phyloP scores from a whole-genome alignment of 1,139 yeast genomes.

The Scheffersomyces titani region DNA sequence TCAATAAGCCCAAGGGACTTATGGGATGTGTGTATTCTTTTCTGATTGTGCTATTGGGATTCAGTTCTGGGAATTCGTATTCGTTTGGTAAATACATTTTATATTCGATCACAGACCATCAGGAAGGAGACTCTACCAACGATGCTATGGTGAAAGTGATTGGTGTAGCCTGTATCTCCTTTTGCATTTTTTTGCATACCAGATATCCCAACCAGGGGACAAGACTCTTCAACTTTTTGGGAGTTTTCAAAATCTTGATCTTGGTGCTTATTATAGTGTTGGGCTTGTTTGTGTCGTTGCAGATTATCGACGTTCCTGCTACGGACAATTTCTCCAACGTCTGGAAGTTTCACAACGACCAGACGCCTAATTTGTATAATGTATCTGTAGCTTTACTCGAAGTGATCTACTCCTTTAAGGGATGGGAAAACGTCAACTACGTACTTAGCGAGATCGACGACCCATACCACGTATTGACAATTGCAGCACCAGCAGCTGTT shows the following conservation, averaged over 20 bases:
- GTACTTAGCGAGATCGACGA: slow-evolving; percentile 46
- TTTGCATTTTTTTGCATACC: slow-evolving; percentile 42
- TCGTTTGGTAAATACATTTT: slow-evolving; percentile 53
- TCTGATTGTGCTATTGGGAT: slow-evolving; percentile 49
- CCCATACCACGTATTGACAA: slow-evolving; percentile 66
- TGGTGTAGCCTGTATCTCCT: slow-evolving; percentile 46
- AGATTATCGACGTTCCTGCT: slow-evolving; percentile 25
- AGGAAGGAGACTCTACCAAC: slow-evolving; percentile 11
- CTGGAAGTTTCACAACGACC: slow-evolving; percentile 24
- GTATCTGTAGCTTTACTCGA: slow-evolving; percentile 44
- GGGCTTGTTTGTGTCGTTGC: slow-evolving; percentile 33
- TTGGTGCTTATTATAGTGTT: slow-evolving; percentile 39
- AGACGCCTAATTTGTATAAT: slow-evolving; percentile 28
- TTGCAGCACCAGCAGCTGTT: slow-evolving; percentile 75
- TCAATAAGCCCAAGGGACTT: slow-evolving; percentile 34
- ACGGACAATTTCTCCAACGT: slow-evolving; percentile 28
- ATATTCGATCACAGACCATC: slow-evolving; percentile 32
- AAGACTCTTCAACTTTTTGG: slow-evolving; percentile 43
- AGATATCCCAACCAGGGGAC: slow-evolving; percentile 44
- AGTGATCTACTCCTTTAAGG: slow-evolving; percentile 42
- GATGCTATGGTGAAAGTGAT: slow-evolving; percentile 34
- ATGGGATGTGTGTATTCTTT: slow-evolving; percentile 48
- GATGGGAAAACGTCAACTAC: slow-evolving; percentile 50
- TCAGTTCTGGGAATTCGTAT: slow-evolving; percentile 52
- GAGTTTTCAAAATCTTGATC: slow-evolving; percentile 43